phyloP scores from a whole-genome alignment of 202 grass and related monocot species.

The Setaria viridis region DNA sequence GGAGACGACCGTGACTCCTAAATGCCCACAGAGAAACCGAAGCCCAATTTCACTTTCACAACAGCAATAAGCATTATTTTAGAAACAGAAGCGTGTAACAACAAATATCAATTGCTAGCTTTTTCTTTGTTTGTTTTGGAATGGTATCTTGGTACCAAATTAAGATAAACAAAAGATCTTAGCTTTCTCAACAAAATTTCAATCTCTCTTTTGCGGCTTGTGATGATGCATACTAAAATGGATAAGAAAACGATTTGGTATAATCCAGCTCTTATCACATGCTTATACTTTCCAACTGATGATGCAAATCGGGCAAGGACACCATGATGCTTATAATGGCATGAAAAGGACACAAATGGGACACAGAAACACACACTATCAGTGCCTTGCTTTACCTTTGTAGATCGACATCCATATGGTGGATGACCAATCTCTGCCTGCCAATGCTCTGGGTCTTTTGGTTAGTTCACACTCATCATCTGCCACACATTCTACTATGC shows the following conservation, averaged over 20 bases:
- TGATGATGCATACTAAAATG: background rate
- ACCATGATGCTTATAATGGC: background rate
- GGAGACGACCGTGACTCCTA: background rate
- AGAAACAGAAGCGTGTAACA: too few species aligned
- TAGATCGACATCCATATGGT: background rate
- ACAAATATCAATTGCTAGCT: background rate
- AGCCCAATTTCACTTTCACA: too few species aligned
- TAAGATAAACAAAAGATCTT: background rate
- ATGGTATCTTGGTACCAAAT: background rate
- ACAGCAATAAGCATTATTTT: too few species aligned
- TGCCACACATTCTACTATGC: too few species aligned
- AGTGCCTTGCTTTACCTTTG: background rate
- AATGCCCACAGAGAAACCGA: too few species aligned
- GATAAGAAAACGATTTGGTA: constrained; percentile 27
- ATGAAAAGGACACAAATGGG: background rate
- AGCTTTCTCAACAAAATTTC: background rate
- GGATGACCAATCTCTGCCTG: background rate
- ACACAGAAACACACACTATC: background rate
- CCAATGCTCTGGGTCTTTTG: background rate
- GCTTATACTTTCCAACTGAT: background rate
- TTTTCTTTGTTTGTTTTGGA: background rate
- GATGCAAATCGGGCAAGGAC: background rate
- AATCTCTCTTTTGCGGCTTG: background rate
- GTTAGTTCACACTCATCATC: background rate
- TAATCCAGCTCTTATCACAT: background rate